Evolutionary conservation across 805 yeast genomes (phyloP), one percentile per base, ranked within the genome.

Genomic region (Brettanomyces bruxellensis): DNA sequence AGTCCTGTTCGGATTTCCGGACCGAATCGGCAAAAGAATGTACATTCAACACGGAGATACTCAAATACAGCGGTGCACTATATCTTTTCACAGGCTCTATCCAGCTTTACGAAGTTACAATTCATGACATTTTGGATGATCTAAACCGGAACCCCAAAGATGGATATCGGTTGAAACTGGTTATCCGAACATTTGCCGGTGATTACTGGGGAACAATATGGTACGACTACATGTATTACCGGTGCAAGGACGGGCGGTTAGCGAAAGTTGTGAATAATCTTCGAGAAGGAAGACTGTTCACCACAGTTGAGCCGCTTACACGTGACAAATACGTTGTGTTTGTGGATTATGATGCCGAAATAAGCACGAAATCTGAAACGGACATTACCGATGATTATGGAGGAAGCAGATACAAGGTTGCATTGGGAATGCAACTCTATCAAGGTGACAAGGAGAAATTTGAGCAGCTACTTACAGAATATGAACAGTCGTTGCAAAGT

Each of bases 391-490:
- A 41, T 11, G 34, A 40, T 9, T 14, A n/a, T 8, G 46, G 40
- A 18, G 36, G 18, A 7, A 28, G 32, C 32, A 28, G 11, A 28
- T 28, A 28, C 22, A 48, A 50, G 22, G 46, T 60, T 34, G 62
- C 58, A 1, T 28, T 62, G 8, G 62, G 62, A 1, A 54, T 62
- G 58, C 51, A 55, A 13, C 14, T 62, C 14, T 50, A 56, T 40
- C 59, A 53, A 18, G 62, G 56, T 37, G 64, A 61, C 44, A 47
- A 53, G 13, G 45, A 14, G 7, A 18, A 34, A 9, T 43, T 52
- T 25, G 45, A 49, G 23, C 45, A 41, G 4, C 39, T 45, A 25
- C n/a, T 52, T n/a, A 28, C n/a, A 23, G 34, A 45, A 52, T 49
- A 46, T 52, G 45, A 50, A 47, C 23, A 45, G 22, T 14, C 45